phyloP scores from a whole-genome alignment of 768 basidiomycete genomes.

The Candolleomyces eurysporus region DNA sequence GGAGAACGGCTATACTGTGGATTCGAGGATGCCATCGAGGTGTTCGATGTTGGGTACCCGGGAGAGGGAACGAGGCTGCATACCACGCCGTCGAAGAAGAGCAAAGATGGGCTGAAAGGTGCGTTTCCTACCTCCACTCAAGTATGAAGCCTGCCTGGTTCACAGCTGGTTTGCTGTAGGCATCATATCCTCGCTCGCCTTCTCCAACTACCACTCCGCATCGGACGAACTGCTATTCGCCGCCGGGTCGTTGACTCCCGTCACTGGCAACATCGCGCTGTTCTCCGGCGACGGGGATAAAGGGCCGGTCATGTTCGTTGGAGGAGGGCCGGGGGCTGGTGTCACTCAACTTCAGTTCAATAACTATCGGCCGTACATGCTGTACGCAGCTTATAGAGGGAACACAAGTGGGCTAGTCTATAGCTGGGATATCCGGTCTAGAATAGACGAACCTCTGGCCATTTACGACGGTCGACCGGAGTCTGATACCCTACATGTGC shows the following conservation, averaged over 20 bases:
- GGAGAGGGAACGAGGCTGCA: conserved; percentile 68
- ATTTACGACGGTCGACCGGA: conserved; percentile 24
- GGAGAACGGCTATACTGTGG: conserved; percentile 85
- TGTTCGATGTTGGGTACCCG: conserved; percentile 74
- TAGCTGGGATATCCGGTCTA: conserved; percentile 76
- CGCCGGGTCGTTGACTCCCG: conserved; percentile 69
- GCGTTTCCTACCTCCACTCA: conserved; percentile 2
- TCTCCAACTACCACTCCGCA: conserved; percentile 59
- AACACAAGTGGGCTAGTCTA: conserved; percentile 51
- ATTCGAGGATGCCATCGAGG: conserved; percentile 80
- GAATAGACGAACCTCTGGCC: conserved; percentile 41
- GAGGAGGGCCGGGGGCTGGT: conserved; percentile 49
- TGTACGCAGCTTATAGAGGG: conserved; percentile 80
- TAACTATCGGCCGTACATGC: conserved; percentile 61
- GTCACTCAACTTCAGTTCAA: conserved; percentile 64
- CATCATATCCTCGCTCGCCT: conserved; percentile 82
- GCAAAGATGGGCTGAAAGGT: conserved; percentile 88
- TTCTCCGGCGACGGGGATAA: conserved; percentile 58
- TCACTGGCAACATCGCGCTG: conserved; percentile 58
- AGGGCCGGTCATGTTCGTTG: conserved; percentile 57
- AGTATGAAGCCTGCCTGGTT: neutral
- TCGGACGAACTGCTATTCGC: conserved; percentile 58
- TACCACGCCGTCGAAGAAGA: conserved; percentile 74
- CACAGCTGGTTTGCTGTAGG: conserved; percentile 41
- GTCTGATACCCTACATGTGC: no score